phyloP scores from a whole-genome alignment of 2,329 filamentous ascomycete species.

The Hypoxylon sp. region DNA sequence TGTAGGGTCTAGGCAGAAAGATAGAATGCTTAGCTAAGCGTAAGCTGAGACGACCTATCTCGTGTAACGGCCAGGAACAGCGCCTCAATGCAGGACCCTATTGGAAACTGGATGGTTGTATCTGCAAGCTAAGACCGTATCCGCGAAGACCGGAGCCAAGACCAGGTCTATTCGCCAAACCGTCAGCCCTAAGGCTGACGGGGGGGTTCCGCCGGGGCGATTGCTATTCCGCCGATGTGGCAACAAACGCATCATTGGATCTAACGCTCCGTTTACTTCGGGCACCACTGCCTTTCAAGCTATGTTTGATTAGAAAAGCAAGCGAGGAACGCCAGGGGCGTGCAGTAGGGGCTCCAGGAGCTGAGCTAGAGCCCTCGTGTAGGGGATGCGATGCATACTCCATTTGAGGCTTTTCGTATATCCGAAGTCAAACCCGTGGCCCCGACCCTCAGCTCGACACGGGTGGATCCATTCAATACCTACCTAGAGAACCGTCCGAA shows the following conservation, averaged over 20 bases:
- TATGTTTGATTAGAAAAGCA: constrained; percentile 8
- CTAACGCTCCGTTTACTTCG: constrained; percentile 1
- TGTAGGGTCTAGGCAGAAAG: constrained; percentile 19
- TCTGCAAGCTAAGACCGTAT: constrained; percentile 25
- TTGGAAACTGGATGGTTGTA: neutral
- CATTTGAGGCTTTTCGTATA: constrained; percentile 8
- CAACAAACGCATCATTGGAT: constrained; percentile 2
- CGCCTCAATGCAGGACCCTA: constrained; percentile 4
- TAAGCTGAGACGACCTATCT: constrained; percentile 37
- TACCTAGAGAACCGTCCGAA: constrained; percentile 10
- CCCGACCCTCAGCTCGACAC: constrained; percentile 21
- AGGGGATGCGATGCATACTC: neutral
- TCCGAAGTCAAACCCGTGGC: constrained; percentile 15
- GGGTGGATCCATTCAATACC: neutral
- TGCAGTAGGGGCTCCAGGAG: neutral
- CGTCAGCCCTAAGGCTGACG: constrained; percentile 35
- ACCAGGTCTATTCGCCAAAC: constrained; percentile 2
- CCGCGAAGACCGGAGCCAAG: constrained; percentile 11
- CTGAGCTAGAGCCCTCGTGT: neutral
- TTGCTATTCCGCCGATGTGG: constrained; percentile 17
- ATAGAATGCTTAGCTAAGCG: constrained; percentile 37
- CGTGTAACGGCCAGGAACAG: constrained; percentile 29
- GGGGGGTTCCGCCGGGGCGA: constrained; percentile 11
- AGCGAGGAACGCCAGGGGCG: neutral
- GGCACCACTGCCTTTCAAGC: constrained; percentile 16